These are phyloP conservation scores for Ceratocystis destructans DNA, from an alignment of 2,329 filamentous ascomycete species.

Conservation along the genomic window DNA sequence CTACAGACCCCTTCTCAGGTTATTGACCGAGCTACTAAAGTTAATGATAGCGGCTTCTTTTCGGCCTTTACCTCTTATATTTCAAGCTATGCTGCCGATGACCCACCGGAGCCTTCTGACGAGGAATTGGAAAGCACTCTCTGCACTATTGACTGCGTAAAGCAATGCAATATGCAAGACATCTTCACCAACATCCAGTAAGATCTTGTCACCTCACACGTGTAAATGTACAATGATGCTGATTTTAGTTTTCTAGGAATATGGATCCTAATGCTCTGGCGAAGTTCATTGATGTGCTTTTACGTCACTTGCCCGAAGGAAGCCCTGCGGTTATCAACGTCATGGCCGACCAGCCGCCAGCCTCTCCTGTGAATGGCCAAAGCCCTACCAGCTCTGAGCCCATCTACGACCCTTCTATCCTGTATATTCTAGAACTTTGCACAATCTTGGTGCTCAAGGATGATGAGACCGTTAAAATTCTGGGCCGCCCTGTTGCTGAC, in stretches of 20 bases:
- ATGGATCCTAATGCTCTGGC: slow-evolving; percentile 45
- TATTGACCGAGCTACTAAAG: slow-evolving; percentile 71
- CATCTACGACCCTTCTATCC: slow-evolving; percentile 69
- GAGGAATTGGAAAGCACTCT: slow-evolving; percentile 94
- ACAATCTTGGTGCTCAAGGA: slow-evolving; percentile 71
- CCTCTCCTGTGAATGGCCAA: slow-evolving; percentile 46
- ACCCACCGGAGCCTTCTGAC: slow-evolving; percentile 91
- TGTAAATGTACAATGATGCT: background rate
- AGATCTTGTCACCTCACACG: slow-evolving; percentile 25
- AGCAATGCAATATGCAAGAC: slow-evolving; percentile 70
- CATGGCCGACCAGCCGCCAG: slow-evolving; percentile 65
- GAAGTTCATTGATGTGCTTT: slow-evolving; percentile 48
- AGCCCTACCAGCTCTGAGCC: slow-evolving; percentile 40
- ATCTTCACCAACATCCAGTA: slow-evolving; percentile 73
- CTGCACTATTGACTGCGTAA: slow-evolving; percentile 86
- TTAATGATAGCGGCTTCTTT: slow-evolving; percentile 71
- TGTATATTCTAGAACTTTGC: slow-evolving; percentile 83
- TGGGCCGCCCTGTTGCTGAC: slow-evolving; percentile 70
- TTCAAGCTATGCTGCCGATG: slow-evolving; percentile 95
- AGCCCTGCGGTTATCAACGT: slow-evolving; percentile 67
- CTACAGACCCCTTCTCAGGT: slow-evolving; percentile 83
- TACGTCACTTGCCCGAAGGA: slow-evolving; percentile 79
- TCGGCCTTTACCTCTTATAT: slow-evolving; percentile 94
- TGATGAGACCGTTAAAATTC: slow-evolving; percentile 51
- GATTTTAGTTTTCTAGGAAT: slow-evolving; percentile 31